These are phyloP conservation scores for Dryas octopetala DNA, from an alignment of 306 rosid species.

Conservation along the genomic window DNA sequence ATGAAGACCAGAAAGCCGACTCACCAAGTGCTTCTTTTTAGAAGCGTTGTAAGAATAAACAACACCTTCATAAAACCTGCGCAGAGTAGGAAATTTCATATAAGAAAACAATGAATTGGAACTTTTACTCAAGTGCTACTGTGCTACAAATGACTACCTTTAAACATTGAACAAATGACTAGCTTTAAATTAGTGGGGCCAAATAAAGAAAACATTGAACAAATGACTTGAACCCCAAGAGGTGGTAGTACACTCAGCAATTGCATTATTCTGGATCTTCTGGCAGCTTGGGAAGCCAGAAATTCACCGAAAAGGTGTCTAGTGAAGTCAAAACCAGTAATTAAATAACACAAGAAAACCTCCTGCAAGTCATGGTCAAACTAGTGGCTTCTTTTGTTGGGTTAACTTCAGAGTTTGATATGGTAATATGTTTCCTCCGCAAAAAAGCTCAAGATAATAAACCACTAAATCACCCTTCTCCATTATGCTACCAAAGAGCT, in stretches of 20 bases:
- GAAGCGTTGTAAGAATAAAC: slow-evolving; percentile 46
- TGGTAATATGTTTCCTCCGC: neutral
- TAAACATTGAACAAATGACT: no score
- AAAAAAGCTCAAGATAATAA: neutral
- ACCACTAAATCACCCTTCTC: neutral
- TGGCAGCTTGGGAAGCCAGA: neutral
- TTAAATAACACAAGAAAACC: neutral
- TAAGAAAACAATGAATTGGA: slow-evolving; percentile 6
- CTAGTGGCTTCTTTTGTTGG: neutral
- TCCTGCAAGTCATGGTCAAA: neutral
- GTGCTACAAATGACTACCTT: no score
- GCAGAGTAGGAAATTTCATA: slow-evolving; percentile 19
- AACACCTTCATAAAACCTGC: slow-evolving; percentile 80
- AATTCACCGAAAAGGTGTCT: slow-evolving; percentile 3
- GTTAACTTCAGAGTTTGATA: neutral
- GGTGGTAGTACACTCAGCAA: neutral
- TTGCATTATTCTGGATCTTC: neutral
- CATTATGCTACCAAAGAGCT: neutral
- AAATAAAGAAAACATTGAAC: neutral
- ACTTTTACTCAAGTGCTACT: neutral
- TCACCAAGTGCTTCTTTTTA: slow-evolving; percentile 64
- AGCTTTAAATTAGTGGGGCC: neutral
- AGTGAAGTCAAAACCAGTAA: neutral
- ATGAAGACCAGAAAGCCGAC: slow-evolving; percentile 20
- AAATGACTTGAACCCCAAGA: neutral